Conservation (phyloP, 495 filamentous ascomycete genomes). For the Xylaria palmicola region DNA sequence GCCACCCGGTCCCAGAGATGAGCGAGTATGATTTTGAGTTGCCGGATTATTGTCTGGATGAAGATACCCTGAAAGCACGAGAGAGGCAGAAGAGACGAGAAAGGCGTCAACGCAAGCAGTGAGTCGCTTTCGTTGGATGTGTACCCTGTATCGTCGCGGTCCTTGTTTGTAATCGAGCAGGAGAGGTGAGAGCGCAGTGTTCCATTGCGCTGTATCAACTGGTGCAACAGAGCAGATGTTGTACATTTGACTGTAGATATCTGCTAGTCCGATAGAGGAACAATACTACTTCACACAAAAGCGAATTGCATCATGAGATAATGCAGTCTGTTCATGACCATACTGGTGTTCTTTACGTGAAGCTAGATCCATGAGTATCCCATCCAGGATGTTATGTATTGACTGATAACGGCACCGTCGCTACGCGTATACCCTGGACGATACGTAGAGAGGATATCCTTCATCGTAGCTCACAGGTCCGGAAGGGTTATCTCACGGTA, state of each 20-base stretch:
- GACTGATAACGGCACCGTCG: too few relatives aligned
- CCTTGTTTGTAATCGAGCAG: background rate
- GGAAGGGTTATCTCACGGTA: too few relatives aligned
- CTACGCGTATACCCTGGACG: too few relatives aligned
- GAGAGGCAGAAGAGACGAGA: conserved; percentile 58
- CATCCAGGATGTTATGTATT: too few relatives aligned
- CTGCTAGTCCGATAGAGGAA: too few relatives aligned
- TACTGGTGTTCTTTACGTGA: too few relatives aligned
- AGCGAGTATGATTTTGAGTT: conserved; percentile 68
- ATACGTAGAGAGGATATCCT: too few relatives aligned
- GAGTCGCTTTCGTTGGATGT: background rate
- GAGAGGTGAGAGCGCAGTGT: background rate
- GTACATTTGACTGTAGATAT: conserved; percentile 3
- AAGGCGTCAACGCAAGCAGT: conserved; percentile 29
- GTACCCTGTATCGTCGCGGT: background rate
- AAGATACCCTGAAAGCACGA: conserved; percentile 63
- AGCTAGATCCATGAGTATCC: too few relatives aligned
- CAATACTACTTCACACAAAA: too few relatives aligned
- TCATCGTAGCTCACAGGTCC: too few relatives aligned
- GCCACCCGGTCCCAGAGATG: conserved; percentile 74
- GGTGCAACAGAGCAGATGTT: background rate
- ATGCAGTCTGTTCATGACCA: too few relatives aligned
- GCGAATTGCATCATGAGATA: too few relatives aligned
- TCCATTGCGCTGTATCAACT: background rate
- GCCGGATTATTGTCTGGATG: conserved; percentile 66